Percentiles rank a stretch among this genome's conserved stretches.
Evolutionary conservation across 2,329 filamentous ascomycete species (phyloP).

Genomic region (Penicillium decumbens): DNA sequence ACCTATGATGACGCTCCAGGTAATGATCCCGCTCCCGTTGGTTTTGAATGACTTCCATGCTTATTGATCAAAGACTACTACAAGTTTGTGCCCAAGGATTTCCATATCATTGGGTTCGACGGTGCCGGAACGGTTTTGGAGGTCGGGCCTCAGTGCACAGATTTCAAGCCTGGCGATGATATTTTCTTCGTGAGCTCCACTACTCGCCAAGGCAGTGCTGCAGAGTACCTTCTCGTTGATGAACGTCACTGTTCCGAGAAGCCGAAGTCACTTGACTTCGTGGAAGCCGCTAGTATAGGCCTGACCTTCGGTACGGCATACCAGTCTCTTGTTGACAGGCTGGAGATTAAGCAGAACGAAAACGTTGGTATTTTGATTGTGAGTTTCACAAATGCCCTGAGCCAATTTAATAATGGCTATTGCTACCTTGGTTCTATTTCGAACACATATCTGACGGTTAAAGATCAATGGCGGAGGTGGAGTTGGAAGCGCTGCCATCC

Average conservation of each 20-base stretch:
- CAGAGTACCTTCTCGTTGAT: constrained; percentile 44
- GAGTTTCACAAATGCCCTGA: constrained; percentile 3
- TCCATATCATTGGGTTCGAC: constrained; percentile 45
- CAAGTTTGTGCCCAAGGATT: constrained; percentile 20
- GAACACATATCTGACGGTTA: constrained; percentile 1
- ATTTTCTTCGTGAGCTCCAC: constrained; percentile 43
- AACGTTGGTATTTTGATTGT: constrained; percentile 43
- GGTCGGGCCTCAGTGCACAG: constrained; percentile 29
- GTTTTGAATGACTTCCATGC: neutral
- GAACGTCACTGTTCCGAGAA: constrained; percentile 39
- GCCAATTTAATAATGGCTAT: neutral
- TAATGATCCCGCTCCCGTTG: constrained; percentile 1
- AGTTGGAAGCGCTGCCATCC: constrained; percentile 42
- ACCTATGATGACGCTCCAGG: constrained; percentile 37
- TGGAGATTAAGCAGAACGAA: constrained; percentile 39
- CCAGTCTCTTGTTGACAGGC: constrained; percentile 42
- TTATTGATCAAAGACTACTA: constrained; percentile 30
- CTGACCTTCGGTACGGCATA: constrained; percentile 45
- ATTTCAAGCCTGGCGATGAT: constrained; percentile 43
- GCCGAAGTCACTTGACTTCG: constrained; percentile 38
- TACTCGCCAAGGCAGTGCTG: constrained; percentile 40
- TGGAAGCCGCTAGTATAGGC: constrained; percentile 43
- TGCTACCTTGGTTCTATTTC: constrained; percentile 1
- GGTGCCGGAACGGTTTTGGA: constrained; percentile 40
- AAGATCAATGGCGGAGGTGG: constrained; percentile 31